Percentiles rank a stretch among this genome's conserved stretches.
Conservation (phyloP, 345 rosid species). For the Salix koriyanagi region DNA sequence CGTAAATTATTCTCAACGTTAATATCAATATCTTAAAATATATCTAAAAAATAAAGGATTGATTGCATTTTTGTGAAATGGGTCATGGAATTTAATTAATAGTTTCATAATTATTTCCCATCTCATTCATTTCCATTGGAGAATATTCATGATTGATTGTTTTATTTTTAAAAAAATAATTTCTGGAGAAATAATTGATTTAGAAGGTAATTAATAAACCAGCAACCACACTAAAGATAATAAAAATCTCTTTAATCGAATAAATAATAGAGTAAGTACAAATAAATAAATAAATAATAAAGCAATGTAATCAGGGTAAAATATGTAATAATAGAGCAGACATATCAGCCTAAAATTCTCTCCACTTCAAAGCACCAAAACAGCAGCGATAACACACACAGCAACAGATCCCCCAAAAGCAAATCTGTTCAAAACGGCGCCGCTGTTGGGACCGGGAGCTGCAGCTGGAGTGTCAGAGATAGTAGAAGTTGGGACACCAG, state of each 20-base stretch:
- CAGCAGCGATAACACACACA: constrained; percentile 29
- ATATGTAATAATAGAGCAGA: not conserved
- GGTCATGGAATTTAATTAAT: too few relatives aligned
- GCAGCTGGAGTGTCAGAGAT: constrained; percentile 22
- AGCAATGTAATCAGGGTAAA: not conserved
- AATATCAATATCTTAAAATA: too few relatives aligned
- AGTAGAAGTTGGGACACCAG: not conserved
- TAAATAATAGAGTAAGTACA: not conserved
- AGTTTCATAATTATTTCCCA: too few relatives aligned
- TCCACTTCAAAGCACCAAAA: constrained; percentile 23
- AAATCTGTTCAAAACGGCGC: constrained; percentile 27
- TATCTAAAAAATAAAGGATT: too few relatives aligned
- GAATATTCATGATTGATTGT: too few relatives aligned
- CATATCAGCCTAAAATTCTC: not conserved
- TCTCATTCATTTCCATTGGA: too few relatives aligned
- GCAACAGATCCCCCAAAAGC: constrained; percentile 25
- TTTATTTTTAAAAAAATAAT: not conserved
- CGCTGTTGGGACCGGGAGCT: constrained; percentile 35
- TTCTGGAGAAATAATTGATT: not conserved
- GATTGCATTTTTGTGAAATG: too few relatives aligned
- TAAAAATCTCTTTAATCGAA: not conserved
- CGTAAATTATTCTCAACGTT: too few relatives aligned
- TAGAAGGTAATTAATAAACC: not conserved
- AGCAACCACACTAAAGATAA: not conserved
- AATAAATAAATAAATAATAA: not conserved